phyloP scores from a whole-genome alignment of 2,329 filamentous ascomycete species.

The Ceratocystis harringtonii region DNA sequence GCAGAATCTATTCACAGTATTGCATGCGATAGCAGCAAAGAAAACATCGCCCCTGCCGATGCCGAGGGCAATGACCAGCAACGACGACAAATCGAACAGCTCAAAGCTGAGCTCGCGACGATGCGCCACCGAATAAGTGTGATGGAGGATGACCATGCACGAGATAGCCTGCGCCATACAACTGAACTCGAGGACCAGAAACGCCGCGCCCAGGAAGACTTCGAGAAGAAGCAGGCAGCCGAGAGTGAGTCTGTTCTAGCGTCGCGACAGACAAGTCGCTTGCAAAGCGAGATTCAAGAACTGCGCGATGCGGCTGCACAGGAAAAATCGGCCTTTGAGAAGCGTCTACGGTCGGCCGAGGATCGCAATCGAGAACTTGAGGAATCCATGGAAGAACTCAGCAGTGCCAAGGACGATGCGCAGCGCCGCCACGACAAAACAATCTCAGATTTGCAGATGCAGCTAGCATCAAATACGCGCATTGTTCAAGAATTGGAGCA shows the following conservation, averaged over 20 bases:
- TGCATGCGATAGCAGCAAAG: slow-evolving; percentile 45
- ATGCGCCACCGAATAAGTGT: slow-evolving; percentile 79
- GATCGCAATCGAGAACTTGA: slow-evolving; percentile 59
- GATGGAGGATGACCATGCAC: slow-evolving; percentile 72
- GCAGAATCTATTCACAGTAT: slow-evolving; percentile 31
- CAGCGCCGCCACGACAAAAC: slow-evolving; percentile 45
- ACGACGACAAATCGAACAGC: slow-evolving; percentile 50
- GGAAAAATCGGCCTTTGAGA: slow-evolving; percentile 52
- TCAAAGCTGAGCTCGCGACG: slow-evolving; percentile 80
- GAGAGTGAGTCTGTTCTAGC: slow-evolving; percentile 40
- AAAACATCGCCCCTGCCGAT: slow-evolving; percentile 43
- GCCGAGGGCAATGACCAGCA: slow-evolving; percentile 45
- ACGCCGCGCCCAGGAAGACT: slow-evolving; percentile 71
- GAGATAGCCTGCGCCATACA: slow-evolving; percentile 62
- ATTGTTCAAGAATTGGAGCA: slow-evolving; percentile 43
- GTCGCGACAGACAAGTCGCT: slow-evolving; percentile 33
- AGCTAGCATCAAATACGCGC: slow-evolving; percentile 32
- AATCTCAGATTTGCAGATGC: slow-evolving; percentile 38
- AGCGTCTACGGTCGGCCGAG: slow-evolving; percentile 52
- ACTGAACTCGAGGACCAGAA: slow-evolving; percentile 71
- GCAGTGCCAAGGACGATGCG: slow-evolving; percentile 50
- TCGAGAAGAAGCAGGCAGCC: slow-evolving; percentile 47
- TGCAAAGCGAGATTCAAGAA: slow-evolving; percentile 38
- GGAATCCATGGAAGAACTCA: slow-evolving; percentile 67
- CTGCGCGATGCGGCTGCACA: slow-evolving; percentile 35